A percentile compares a stretch with the other conserved stretches of the same genome.
Conservation (phyloP, 179 eudicot species). For the Corrigiola litoralis region DNA sequence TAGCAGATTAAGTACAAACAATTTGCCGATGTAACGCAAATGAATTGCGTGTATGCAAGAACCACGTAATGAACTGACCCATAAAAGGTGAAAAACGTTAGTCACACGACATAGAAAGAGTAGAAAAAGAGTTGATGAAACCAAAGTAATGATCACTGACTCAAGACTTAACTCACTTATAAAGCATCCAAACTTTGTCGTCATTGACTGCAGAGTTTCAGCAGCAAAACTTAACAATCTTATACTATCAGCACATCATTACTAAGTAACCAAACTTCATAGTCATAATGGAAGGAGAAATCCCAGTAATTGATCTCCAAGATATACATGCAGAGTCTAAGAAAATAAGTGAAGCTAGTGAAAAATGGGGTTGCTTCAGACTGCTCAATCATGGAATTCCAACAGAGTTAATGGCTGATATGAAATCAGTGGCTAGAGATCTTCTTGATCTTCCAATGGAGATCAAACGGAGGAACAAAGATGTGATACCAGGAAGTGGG, state of each 20-base stretch:
- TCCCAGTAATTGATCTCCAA: conserved; percentile 53
- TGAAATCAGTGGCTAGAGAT: conserved; percentile 42
- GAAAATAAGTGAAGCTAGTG: conserved; percentile 43
- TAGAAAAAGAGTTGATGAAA: no score
- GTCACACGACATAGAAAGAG: no score
- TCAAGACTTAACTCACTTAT: no score
- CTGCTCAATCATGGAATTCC: conserved; percentile 48
- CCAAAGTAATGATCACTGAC: no score
- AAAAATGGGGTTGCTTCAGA: conserved; percentile 62
- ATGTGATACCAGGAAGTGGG: conserved; percentile 52
- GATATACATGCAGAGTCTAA: conserved; percentile 25
- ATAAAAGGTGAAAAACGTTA: no score
- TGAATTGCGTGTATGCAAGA: no score
- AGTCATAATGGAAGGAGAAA: conserved; percentile 8
- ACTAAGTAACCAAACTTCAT: not conserved
- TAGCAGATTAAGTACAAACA: no score
- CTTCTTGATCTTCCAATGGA: conserved; percentile 53
- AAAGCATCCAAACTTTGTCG: no score
- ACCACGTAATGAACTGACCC: no score
- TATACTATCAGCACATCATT: not conserved
- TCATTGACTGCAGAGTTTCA: no score
- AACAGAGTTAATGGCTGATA: conserved; percentile 40
- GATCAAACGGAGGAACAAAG: conserved; percentile 46
- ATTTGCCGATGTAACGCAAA: no score
- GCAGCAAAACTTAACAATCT: not conserved